A percentile compares a stretch with the other conserved stretches of the same genome.
Evolutionary conservation across 2,329 filamentous ascomycete species (phyloP).

Genomic region (Fusarium chlamydosporum): DNA sequence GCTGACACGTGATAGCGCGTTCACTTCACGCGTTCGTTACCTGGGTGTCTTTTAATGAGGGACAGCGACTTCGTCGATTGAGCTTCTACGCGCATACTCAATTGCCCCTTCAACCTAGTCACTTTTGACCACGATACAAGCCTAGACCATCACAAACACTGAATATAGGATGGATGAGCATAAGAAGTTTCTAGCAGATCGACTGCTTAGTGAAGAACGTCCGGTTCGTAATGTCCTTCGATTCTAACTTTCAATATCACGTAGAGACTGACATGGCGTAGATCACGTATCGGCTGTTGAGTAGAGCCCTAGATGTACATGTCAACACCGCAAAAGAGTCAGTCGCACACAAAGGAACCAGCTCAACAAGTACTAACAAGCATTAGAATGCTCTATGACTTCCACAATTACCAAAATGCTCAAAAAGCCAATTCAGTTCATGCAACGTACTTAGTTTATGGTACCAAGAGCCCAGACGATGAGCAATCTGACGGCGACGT

Average conservation of each 20-base stretch:
- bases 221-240: conserved; percentile 66
- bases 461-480: conserved; percentile 67
- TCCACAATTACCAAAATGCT: conserved; percentile 86
- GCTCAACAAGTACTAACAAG: conserved; percentile 29
- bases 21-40: conserved; percentile 39
- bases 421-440: conserved; percentile 81
- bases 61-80: conserved; percentile 20
- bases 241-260: background rate
- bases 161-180: conserved; percentile 67
- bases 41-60: conserved; percentile 15
- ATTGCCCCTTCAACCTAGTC: background rate
- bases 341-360: conserved; percentile 41
- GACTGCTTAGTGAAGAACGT: conserved; percentile 81
- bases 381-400: conserved; percentile 88
- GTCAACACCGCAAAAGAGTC: conserved; percentile 92
- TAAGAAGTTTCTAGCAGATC: conserved; percentile 79
- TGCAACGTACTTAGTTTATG: conserved; percentile 92
- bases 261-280: conserved; percentile 56
- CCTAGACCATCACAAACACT: background rate
- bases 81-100: conserved; percentile 7
- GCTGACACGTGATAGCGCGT: conserved; percentile 56
- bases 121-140: background rate
- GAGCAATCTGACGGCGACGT: conserved; percentile 71
- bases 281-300: conserved; percentile 90
- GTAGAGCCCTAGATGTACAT: conserved; percentile 85